phyloP scores from a whole-genome alignment of 2,329 filamentous ascomycete species.

The Albophoma yamanashiensis region DNA sequence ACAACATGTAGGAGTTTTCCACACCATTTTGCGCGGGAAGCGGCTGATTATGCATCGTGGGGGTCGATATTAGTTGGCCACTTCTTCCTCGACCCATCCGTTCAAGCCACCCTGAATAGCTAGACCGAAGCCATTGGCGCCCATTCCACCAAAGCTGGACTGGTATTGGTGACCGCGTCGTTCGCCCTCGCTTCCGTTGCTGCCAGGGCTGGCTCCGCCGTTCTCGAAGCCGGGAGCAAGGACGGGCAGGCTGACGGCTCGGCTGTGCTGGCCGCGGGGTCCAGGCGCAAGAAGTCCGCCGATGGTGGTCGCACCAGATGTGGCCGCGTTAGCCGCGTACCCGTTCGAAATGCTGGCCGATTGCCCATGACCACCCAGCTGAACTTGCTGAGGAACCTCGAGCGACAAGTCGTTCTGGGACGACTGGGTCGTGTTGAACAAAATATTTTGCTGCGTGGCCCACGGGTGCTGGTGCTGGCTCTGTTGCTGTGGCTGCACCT shows the following conservation, averaged over 20 bases:
- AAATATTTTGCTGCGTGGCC: slow-evolving; percentile 65
- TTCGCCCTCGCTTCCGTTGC: slow-evolving; percentile 37
- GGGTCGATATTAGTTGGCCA: slow-evolving; percentile 37
- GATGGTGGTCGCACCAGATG: slow-evolving; percentile 55
- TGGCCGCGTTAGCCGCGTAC: slow-evolving; percentile 40
- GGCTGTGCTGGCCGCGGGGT: slow-evolving; percentile 52
- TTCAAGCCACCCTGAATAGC: slow-evolving; percentile 54
- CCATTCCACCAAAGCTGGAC: slow-evolving; percentile 50
- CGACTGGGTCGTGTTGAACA: slow-evolving; percentile 64
- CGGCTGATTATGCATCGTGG: slow-evolving; percentile 4
- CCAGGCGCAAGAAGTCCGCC: slow-evolving; percentile 68
- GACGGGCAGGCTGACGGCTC: slow-evolving; percentile 79
- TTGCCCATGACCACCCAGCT: slow-evolving; percentile 50
- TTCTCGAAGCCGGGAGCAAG: slow-evolving; percentile 55
- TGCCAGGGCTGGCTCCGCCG: slow-evolving; percentile 39
- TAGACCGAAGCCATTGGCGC: slow-evolving; percentile 45
- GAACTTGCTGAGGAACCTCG: slow-evolving; percentile 51
- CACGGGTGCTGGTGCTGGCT: slow-evolving; percentile 64
- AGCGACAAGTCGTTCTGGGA: slow-evolving; percentile 45
- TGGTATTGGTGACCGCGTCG: slow-evolving; percentile 58
- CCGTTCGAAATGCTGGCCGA: slow-evolving; percentile 58
- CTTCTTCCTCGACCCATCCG: slow-evolving; percentile 58
- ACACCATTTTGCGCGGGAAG: slow-evolving; percentile 15
- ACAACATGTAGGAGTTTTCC: slow-evolving; percentile 31
- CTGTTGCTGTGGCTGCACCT: slow-evolving; percentile 63